A percentile compares a stretch with the other conserved stretches of the same genome.
Evolutionary conservation across 306 rosid genomes (phyloP).

Genomic region (Phaseolus lunatus): DNA sequence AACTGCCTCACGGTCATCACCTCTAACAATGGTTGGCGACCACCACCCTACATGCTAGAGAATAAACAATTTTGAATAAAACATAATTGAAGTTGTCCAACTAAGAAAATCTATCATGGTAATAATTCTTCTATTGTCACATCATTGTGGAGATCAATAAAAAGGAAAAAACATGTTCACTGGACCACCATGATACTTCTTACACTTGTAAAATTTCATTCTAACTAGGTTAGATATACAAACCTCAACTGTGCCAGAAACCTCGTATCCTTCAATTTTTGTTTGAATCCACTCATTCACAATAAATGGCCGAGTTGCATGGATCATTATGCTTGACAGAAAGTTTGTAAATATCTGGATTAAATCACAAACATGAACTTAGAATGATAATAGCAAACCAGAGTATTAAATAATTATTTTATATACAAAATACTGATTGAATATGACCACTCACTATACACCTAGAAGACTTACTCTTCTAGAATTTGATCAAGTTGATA

Average conservation of each 20-base stretch:
- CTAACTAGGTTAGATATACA: conserved; percentile 48
- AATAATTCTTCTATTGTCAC: conserved; percentile 27
- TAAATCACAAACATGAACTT: conserved; percentile 47
- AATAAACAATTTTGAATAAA: conserved; percentile 32
- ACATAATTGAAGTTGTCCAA: conserved; percentile 22
- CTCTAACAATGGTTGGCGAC: conserved; percentile 98
- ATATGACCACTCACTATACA: conserved; percentile 25
- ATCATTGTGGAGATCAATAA: conserved; percentile 24
- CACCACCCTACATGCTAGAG: conserved; percentile 99
- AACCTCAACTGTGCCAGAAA: conserved; percentile 98
- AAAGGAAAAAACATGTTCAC: not conserved
- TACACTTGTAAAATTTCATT: conserved; percentile 6
- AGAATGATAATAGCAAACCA: conserved; percentile 42
- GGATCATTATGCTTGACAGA: conserved; percentile 97
- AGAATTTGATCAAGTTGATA: conserved; percentile 32
- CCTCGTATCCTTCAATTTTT: conserved; percentile 97
- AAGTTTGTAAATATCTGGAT: conserved; percentile 95
- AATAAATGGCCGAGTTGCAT: conserved; percentile 92
- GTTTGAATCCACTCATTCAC: conserved; percentile 96
- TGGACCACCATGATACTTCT: conserved; percentile 18
- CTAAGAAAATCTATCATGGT: conserved; percentile 34
- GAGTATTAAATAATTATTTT: not conserved
- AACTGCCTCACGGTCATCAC: conserved; percentile 99
- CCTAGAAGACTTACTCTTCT: not conserved
- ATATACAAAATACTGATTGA: not conserved